A percentile compares a stretch with the other conserved stretches of the same genome.
These are phyloP conservation scores for Tetrapisispora fleetii DNA, from an alignment of 805 yeast species.

Conservation along the genomic window DNA sequence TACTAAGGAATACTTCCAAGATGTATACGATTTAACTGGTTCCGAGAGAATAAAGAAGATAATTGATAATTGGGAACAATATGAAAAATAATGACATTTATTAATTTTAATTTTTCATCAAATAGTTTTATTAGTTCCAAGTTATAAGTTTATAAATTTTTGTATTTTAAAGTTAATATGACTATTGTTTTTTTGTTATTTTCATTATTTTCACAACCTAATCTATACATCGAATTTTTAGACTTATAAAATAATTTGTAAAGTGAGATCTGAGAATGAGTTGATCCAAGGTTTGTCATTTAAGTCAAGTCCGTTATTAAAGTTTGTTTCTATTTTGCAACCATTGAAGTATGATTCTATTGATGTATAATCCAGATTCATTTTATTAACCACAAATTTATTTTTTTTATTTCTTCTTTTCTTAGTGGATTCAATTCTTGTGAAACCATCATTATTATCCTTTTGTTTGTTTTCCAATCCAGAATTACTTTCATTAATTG, in stretches of 20 bases:
- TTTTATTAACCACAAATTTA: conserved; percentile 11
- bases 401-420: conserved; percentile 11
- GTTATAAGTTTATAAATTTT: not conserved
- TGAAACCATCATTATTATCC: conserved; percentile 14
- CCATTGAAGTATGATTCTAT: conserved; percentile 13
- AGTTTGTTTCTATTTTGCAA: conserved; percentile 17
- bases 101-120: not conserved
- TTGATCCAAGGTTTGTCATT: conserved; percentile 35
- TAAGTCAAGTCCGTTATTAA: conserved; percentile 15
- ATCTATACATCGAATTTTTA: too few species aligned
- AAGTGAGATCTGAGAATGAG: conserved; percentile 44
- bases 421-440: conserved; percentile 15
- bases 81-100: conserved; percentile 29
- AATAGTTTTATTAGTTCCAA: not conserved
- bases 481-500: conserved; percentile 12
- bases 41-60: conserved; percentile 85
- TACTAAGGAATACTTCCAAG: conserved; percentile 94
- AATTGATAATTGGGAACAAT: conserved; percentile 91
- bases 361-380: conserved; percentile 14
- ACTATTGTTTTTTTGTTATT: not conserved
- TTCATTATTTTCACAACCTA: too few species aligned
- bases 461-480: conserved; percentile 8
- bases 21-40: conserved; percentile 83
- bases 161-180: not conserved
- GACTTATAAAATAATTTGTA: conserved; percentile 27